Evolutionary conservation across 1,284 basidiomycete species (phyloP).

Genomic region (Cutaneotrichosporon dermatis): DNA sequence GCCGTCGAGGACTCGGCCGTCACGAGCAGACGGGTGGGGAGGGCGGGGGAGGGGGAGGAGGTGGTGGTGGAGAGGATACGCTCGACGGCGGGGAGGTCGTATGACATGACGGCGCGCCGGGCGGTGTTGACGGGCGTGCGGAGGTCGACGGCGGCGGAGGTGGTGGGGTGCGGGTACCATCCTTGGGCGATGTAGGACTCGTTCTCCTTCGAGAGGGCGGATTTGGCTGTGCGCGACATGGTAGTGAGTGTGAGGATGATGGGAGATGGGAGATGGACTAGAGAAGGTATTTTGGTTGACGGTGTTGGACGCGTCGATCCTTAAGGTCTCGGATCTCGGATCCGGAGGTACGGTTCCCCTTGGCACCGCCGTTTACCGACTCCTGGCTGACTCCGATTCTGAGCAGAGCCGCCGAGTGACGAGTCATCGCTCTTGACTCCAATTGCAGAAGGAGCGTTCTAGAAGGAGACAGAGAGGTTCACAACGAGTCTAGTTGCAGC

Average conservation of each 20-base stretch:
- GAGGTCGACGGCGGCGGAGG: slow-evolving; percentile 10
- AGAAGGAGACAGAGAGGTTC: too few species aligned
- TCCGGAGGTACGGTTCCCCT: too few species aligned
- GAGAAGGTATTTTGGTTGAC: too few species aligned
- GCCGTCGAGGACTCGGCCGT: slow-evolving; percentile 13
- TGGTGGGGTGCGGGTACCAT: not conserved
- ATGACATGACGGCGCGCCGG: not conserved
- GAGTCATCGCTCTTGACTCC: too few species aligned
- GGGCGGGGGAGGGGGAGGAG: not conserved
- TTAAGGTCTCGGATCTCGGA: too few species aligned
- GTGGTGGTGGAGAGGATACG: not conserved
- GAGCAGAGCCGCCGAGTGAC: too few species aligned
- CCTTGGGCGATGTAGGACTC: slow-evolving; percentile 9
- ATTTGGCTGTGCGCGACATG: slow-evolving; percentile 5
- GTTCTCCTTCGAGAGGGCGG: slow-evolving; percentile 8
- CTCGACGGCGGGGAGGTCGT: slow-evolving; percentile 3
- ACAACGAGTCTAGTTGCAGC: too few species aligned
- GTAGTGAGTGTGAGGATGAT: not conserved
- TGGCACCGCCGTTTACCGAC: too few species aligned
- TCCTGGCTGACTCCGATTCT: too few species aligned
- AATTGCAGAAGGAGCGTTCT: too few species aligned
- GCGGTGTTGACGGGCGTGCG: not conserved
- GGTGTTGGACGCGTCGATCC: too few species aligned
- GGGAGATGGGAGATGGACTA: not conserved
- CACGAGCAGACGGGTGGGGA: not conserved